Evolutionary conservation across 371 early-diverging fungal genomes (phyloP).

Genomic region (Mucor mucedo): DNA sequence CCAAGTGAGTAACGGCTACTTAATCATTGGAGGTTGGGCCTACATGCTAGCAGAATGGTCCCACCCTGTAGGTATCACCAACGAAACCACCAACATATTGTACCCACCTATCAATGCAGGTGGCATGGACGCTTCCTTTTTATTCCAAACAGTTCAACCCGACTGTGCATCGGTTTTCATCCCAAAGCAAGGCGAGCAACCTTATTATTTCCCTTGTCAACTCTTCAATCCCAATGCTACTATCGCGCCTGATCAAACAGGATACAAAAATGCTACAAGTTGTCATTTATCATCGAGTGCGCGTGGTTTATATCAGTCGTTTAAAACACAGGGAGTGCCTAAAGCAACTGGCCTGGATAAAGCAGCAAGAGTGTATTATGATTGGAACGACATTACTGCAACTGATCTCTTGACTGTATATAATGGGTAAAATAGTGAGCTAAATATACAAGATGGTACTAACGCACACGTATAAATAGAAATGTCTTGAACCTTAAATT

Average conservation of each 20-base stretch:
- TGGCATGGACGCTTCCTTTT: conserved; percentile 61
- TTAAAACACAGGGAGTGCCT: conserved; percentile 43
- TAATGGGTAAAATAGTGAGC: conserved; percentile 61
- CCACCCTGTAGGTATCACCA: conserved; percentile 50
- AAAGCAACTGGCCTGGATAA: conserved; percentile 34
- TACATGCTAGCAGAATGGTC: conserved; percentile 57
- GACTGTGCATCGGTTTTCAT: conserved; percentile 62
- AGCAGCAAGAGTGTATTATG: conserved; percentile 68
- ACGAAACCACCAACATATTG: conserved; percentile 54
- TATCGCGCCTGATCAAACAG: conserved; percentile 44
- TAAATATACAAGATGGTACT: conserved; percentile 1
- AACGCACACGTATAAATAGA: conserved; percentile 15
- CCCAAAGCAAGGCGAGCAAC: conserved; percentile 43
- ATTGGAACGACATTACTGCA: conserved; percentile 66
- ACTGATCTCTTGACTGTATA: conserved; percentile 62
- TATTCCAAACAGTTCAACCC: conserved; percentile 57
- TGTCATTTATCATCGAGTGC: conserved; percentile 66
- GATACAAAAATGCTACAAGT: conserved; percentile 55
- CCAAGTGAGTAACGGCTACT: conserved; percentile 44
- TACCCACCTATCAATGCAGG: conserved; percentile 67
- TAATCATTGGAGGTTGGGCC: conserved; percentile 60
- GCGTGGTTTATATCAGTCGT: conserved; percentile 35
- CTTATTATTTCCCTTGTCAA: conserved; percentile 76
- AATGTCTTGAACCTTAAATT: conserved; percentile 46
- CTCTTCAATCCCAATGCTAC: conserved; percentile 56